Conservation (phyloP, 2,329 filamentous ascomycete species). For the Beauveria caledonica region DNA sequence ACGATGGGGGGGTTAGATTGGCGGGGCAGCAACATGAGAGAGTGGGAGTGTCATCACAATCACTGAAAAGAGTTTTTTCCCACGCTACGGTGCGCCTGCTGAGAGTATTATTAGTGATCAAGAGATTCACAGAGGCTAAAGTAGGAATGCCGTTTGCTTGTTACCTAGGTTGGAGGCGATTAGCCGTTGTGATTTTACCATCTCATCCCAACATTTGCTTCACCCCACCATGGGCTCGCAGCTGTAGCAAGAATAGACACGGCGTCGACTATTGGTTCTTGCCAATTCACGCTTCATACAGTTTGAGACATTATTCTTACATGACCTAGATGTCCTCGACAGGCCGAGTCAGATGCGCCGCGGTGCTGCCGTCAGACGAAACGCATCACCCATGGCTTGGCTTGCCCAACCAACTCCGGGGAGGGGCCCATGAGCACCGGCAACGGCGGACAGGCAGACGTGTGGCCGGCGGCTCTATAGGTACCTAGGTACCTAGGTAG, state of each 20-base stretch:
- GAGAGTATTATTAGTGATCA: background rate
- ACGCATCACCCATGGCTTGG: background rate
- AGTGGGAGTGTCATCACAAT: conserved; percentile 8
- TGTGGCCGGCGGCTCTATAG: background rate
- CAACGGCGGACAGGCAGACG: background rate
- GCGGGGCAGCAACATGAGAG: conserved; percentile 2
- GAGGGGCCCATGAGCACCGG: conserved; percentile 5
- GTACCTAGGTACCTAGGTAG: too few relatives aligned
- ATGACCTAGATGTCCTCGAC: background rate
- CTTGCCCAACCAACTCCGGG: background rate
- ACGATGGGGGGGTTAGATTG: conserved; percentile 6
- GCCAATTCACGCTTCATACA: background rate
- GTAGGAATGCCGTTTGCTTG: background rate
- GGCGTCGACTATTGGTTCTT: background rate
- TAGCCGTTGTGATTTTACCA: background rate
- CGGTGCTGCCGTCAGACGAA: conserved; percentile 5
- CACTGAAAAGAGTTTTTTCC: background rate
- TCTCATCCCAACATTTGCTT: conserved; percentile 1
- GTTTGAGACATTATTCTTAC: conserved; percentile 9
- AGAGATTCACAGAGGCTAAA: background rate
- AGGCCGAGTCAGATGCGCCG: background rate
- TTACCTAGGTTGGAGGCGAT: background rate
- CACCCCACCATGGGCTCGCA: background rate
- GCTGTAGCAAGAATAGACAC: background rate
- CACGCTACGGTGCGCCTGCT: background rate